Conservation (phyloP, 2,329 filamentous ascomycete species). For the Penicillium griseofulvum region DNA sequence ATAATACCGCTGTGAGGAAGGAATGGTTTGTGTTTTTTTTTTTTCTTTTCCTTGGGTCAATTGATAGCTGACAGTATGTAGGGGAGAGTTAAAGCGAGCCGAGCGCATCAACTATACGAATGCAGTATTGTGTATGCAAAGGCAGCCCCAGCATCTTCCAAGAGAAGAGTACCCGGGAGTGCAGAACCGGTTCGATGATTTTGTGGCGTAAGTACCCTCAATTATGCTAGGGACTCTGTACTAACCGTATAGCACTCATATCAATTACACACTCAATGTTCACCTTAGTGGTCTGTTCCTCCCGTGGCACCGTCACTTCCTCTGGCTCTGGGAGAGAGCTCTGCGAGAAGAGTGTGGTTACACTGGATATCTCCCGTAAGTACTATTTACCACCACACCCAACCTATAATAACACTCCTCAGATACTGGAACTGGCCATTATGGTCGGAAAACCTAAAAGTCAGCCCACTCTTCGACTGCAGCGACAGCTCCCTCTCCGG, state of each 20-base stretch:
- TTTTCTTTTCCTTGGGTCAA: background rate
- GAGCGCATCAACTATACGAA: constrained; percentile 27
- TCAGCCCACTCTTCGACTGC: constrained; percentile 50
- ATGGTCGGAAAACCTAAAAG: constrained; percentile 36
- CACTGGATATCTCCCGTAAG: constrained; percentile 25
- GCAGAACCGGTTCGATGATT: constrained; percentile 27
- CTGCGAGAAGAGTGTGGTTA: constrained; percentile 39
- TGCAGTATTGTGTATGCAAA: constrained; percentile 25
- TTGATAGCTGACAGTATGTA: constrained; percentile 1
- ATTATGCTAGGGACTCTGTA: background rate
- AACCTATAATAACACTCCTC: background rate
- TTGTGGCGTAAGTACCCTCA: constrained; percentile 26
- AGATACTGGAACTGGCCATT: constrained; percentile 50
- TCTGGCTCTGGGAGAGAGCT: constrained; percentile 29
- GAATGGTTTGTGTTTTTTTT: constrained; percentile 13
- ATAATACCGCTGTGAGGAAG: constrained; percentile 3
- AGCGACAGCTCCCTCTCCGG: constrained; percentile 46
- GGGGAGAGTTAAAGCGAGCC: constrained; percentile 16
- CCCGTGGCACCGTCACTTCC: constrained; percentile 36
- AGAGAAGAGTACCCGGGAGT: constrained; percentile 24
- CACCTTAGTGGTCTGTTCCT: constrained; percentile 26
- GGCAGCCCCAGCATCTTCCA: constrained; percentile 17
- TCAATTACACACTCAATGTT: constrained; percentile 27
- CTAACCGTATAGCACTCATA: constrained; percentile 16
- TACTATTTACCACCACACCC: background rate